A percentile compares a stretch with the other conserved stretches of the same genome.
Conservation (phyloP, 495 filamentous ascomycete genomes). For the Pyrenula massariospora region DNA sequence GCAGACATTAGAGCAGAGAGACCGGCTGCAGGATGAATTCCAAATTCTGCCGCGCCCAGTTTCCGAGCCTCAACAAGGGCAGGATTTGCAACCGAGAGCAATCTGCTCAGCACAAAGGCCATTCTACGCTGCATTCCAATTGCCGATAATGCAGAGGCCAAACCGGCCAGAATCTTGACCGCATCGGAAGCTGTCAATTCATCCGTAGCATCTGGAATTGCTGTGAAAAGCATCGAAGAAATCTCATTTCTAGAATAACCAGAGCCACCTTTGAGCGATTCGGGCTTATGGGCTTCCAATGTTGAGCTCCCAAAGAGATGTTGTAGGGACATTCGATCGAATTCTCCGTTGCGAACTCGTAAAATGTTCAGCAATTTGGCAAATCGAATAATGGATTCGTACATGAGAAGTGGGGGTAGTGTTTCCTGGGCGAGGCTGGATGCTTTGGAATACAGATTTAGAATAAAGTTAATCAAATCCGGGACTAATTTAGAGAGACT, state of each 20-base stretch:
- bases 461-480: constrained; percentile 69
- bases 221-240: constrained; percentile 54
- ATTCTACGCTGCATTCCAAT: constrained; percentile 77
- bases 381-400: constrained; percentile 72
- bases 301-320: constrained; percentile 52
- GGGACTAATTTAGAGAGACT: constrained; percentile 53
- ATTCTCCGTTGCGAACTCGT: constrained; percentile 52
- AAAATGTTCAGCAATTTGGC: constrained; percentile 60
- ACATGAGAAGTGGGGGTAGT: constrained; percentile 67
- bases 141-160: constrained; percentile 66
- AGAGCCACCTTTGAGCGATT: constrained; percentile 31
- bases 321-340: constrained; percentile 55
- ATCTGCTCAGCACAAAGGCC: constrained; percentile 71
- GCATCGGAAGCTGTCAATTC: constrained; percentile 61
- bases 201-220: constrained; percentile 48
- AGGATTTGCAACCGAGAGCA: constrained; percentile 70
- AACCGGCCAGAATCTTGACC: constrained; percentile 67
- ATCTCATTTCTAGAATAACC: constrained; percentile 51
- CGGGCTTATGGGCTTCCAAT: constrained; percentile 22
- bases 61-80: constrained; percentile 87
- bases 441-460: constrained; percentile 69
- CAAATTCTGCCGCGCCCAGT: constrained; percentile 83
- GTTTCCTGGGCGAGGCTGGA: constrained; percentile 67
- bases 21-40: constrained; percentile 86
- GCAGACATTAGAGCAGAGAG: constrained; percentile 41